Conservation (phyloP, 345 rosid species). For the Eucalyptus shirleyi region DNA sequence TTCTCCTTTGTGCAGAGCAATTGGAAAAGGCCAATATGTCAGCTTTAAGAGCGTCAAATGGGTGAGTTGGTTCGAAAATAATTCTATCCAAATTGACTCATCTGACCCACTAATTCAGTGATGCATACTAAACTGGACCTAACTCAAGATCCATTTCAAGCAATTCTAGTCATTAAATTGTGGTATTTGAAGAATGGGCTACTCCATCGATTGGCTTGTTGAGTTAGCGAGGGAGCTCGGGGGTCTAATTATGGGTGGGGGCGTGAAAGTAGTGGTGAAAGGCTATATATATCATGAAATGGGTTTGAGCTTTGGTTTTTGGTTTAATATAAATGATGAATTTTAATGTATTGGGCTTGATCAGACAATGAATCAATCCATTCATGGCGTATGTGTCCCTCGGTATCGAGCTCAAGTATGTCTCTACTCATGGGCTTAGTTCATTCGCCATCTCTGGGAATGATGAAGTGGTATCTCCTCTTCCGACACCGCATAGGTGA, state of each 20-base stretch:
- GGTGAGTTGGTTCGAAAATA: not conserved
- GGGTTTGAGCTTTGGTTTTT: not conserved
- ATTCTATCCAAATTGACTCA: not conserved
- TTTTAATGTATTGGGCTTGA: not conserved
- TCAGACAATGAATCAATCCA: not conserved
- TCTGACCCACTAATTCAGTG: not conserved
- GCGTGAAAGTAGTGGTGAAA: too few species aligned
- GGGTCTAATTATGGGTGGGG: not conserved
- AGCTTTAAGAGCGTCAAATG: not conserved
- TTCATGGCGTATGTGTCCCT: not conserved
- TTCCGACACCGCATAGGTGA: not conserved
- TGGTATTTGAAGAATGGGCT: not conserved
- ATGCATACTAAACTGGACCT: too few species aligned
- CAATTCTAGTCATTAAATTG: too few species aligned
- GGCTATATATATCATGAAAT: too few species aligned
- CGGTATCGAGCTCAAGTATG: not conserved
- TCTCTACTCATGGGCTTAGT: not conserved
- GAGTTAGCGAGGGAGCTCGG: not conserved
- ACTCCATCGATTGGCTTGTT: not conserved
- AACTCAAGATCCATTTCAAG: not conserved
- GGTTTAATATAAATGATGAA: too few species aligned
- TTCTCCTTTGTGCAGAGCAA: not conserved
- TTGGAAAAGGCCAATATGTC: too few species aligned
- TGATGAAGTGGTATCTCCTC: not conserved
- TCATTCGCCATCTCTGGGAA: not conserved